Evolutionary conservation across 495 filamentous ascomycete species (phyloP), one percentile per base, ranked within the genome.

Genomic region (Apiosordaria backusii): DNA sequence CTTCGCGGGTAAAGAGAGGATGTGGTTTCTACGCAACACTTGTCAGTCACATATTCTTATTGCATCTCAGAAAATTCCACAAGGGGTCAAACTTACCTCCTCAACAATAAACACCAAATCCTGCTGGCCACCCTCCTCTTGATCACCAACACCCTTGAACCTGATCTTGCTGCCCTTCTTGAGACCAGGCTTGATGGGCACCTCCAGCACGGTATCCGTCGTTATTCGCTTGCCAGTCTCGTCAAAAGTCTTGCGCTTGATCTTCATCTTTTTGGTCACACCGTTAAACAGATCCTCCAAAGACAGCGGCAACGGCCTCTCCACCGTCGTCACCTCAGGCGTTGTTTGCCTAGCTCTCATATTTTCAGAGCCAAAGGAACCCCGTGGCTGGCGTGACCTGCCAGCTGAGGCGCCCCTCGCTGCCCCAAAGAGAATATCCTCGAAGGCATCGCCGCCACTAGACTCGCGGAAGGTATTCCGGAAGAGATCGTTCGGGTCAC

Each of bases 161-260:
- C 97, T 96, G 70, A 99, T 96, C 84, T 97, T 99, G 67, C 92
- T 95, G 23, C 95, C 95, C 65, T 93, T 90, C 77, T 97, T 96
- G 76, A 97, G 84, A 57, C 95, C 95, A 29, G 91, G 90, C 80
- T 97, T 97, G 78, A 98, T 96, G 62, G 89, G 89, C 65, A 97
- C 94, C 74, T 97, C 92, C 21, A 99, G 77, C 9, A 96, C 91
- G 66, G 92, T 90, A 66, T 99, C 96, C 65, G 93, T 89, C 4
- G 89, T 89, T 27, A 82, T 93, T 69, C 90, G 86, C 80, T 93
- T 96, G 54, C 92, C 92, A 25, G 84, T 91, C 4, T 84, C 80
- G 77, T 99, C 95, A 71, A 92, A 98, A 40, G 87, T 90, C 85
- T 98, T 98, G 70, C 92, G 88, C 85, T 97, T 97, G 57, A 97